Evolutionary conservation across 2,329 filamentous ascomycete genomes (phyloP), one percentile per base, ranked within the genome.

Genomic region (Fusarium tuaranense): DNA sequence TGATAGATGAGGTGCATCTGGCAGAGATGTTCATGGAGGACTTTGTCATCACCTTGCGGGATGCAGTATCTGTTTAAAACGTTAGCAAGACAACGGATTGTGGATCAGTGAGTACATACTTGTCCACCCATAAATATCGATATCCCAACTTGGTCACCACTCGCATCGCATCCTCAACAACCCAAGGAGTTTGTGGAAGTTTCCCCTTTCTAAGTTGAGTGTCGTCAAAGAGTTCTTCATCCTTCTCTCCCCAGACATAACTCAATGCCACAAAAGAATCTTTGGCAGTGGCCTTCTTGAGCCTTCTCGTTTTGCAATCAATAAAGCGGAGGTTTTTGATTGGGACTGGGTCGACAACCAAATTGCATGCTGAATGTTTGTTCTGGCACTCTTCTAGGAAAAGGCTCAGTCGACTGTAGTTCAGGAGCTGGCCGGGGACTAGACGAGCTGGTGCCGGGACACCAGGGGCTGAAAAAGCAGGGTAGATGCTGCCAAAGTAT

Each of bases 71-170:
- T 58, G 20, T 51, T 13, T 18, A 22, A 3, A 22, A 12, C 4
- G 18, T 41, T 34, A 32, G 38, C 10, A 6, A 44, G 16, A 7
- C n/a, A 10, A 2, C 4, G n/a, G 1, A 8, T 22, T 32, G 22
- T 10, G 5, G 7, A 32, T 30, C 5, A 10, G 6, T 13, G 16
- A n/a, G 8, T 18, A n/a, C 20, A 12, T 27, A 63, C 63, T 57
- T 38, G 25, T 69, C 67, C 20, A 69, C 67, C 63, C 63, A 69
- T 2, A 67, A 22, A 34, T 69, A 63, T 2, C 34, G 38, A n/a
- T 62, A 41, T 5, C 39, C 63, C 30, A 67, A 30, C 27, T 32
- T n/a, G 27, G 25, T 36, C 8, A 67, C 63, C 25, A 60, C 63
- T 10, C 30, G 22, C 20, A 69, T 66, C 1, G 63, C 57, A 62